Percentiles rank a stretch among this genome's conserved stretches.
Conservation (phyloP, 805 yeast genomes). For the Pichia occidentalis region DNA sequence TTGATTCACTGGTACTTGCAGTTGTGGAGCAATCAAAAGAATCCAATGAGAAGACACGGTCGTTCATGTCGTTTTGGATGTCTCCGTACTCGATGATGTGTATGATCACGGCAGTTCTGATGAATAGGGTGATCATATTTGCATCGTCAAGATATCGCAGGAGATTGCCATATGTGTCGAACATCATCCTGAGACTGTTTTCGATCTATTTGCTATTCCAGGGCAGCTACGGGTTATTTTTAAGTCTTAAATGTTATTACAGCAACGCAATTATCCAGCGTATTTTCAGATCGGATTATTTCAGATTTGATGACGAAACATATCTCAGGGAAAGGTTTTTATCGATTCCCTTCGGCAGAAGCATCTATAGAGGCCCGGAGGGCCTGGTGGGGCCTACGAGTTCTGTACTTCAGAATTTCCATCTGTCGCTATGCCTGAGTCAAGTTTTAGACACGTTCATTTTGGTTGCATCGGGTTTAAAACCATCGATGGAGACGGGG, state of each 20-base stretch:
- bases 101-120: slow-evolving; percentile 49
- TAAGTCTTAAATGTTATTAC: slow-evolving; percentile 15
- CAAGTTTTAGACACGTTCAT: slow-evolving; percentile 63
- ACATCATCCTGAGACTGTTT: slow-evolving; percentile 32
- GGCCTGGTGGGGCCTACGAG: slow-evolving; percentile 38
- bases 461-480: slow-evolving; percentile 47
- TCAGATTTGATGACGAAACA: slow-evolving; percentile 19
- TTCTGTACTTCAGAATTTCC: slow-evolving; percentile 51
- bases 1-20: slow-evolving; percentile 29
- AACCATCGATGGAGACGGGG: slow-evolving; percentile 59
- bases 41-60: slow-evolving; percentile 14
- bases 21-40: slow-evolving; percentile 30
- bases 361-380: neutral
- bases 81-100: slow-evolving; percentile 47
- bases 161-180: slow-evolving; percentile 28
- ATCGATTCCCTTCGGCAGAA: slow-evolving; percentile 21
- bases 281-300: slow-evolving; percentile 15
- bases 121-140: slow-evolving; percentile 54
- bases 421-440: slow-evolving; percentile 50
- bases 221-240: slow-evolving; percentile 33
- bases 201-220: slow-evolving; percentile 31
- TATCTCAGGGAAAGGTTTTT: slow-evolving; percentile 24
- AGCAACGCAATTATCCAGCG: slow-evolving; percentile 4
- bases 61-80: slow-evolving; percentile 43
- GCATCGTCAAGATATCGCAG: slow-evolving; percentile 43